Evolutionary conservation across 2,329 filamentous ascomycete species (phyloP).

Genomic region (Penicillium sclerotiorum): DNA sequence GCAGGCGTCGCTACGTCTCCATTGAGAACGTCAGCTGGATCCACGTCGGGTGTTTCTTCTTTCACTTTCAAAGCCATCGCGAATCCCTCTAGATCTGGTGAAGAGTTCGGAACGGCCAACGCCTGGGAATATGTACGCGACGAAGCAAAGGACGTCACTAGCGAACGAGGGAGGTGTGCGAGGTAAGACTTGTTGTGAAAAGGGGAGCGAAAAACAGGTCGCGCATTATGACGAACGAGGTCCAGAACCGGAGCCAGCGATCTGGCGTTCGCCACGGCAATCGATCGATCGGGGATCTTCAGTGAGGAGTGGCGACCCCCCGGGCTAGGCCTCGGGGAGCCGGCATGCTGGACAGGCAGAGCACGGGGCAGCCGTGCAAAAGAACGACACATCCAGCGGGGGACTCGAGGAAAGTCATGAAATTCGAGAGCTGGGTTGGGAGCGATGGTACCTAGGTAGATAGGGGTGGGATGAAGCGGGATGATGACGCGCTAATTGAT

Average conservation of each 20-base stretch:
- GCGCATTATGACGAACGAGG: slow-evolving; percentile 20
- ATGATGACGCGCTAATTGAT: slow-evolving; percentile 11
- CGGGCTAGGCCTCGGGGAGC: slow-evolving; percentile 27
- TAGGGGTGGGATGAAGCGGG: slow-evolving; percentile 4
- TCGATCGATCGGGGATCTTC: slow-evolving; percentile 30
- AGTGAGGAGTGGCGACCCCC: slow-evolving; percentile 32
- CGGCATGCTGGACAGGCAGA: slow-evolving; percentile 33
- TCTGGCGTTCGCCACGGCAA: slow-evolving; percentile 31
- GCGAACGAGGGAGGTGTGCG: not conserved
- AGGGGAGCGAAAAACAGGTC: slow-evolving; percentile 1
- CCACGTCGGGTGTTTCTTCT: slow-evolving; percentile 6
- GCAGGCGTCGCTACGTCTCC: slow-evolving; percentile 14
- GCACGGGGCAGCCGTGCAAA: slow-evolving; percentile 27
- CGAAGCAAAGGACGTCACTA: not conserved
- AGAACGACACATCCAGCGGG: slow-evolving; percentile 37
- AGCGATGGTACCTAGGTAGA: not conserved
- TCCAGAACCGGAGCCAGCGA: slow-evolving; percentile 16
- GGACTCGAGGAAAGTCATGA: too few species aligned
- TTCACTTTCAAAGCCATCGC: slow-evolving; percentile 10
- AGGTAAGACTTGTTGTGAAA: not conserved
- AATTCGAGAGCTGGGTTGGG: too few species aligned
- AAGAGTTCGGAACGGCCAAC: not conserved
- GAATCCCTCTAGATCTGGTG: slow-evolving; percentile 8
- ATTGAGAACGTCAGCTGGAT: slow-evolving; percentile 23
- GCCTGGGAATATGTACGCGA: not conserved